These are phyloP conservation scores for Reutealis trisperma DNA, from an alignment of 345 rosid genomes.

Conservation along the genomic window DNA sequence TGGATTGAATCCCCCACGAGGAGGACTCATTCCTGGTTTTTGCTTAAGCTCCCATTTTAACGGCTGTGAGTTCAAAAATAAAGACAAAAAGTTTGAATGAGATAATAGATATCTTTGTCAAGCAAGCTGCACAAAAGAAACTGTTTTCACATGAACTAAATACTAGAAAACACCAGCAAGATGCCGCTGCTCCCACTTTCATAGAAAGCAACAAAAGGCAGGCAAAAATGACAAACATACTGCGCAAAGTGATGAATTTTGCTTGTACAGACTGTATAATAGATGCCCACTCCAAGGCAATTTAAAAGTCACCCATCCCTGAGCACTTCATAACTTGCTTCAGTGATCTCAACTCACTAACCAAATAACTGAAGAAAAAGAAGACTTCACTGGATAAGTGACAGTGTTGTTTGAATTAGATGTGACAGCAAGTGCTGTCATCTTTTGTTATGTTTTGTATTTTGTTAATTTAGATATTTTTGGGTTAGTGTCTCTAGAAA, in stretches of 20 bases:
- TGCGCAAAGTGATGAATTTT: neutral
- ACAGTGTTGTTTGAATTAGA: no score
- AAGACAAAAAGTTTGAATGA: neutral
- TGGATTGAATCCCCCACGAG: conserved; percentile 89
- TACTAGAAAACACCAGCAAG: neutral
- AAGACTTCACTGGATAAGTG: neutral
- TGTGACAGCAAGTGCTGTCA: no score
- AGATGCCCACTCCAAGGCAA: neutral
- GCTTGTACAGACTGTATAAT: neutral
- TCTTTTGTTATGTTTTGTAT: no score
- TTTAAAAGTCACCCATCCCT: neutral
- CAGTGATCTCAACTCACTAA: neutral
- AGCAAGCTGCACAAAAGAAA: conserved; percentile 7
- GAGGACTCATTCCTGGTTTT: conserved; percentile 96
- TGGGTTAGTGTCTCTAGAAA: no score
- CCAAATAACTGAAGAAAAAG: no score
- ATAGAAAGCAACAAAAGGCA: neutral
- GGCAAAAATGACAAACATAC: neutral
- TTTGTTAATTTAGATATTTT: no score
- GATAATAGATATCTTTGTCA: neutral
- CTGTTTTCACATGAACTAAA: neutral
- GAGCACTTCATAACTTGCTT: neutral
- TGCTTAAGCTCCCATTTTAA: conserved; percentile 98
- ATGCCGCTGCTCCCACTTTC: neutral
- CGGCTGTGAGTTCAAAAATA: conserved; percentile 44